Base-by-base conservation (phyloP, 352 stramenopile genomes). In the Pythium dissimile region DNA sequence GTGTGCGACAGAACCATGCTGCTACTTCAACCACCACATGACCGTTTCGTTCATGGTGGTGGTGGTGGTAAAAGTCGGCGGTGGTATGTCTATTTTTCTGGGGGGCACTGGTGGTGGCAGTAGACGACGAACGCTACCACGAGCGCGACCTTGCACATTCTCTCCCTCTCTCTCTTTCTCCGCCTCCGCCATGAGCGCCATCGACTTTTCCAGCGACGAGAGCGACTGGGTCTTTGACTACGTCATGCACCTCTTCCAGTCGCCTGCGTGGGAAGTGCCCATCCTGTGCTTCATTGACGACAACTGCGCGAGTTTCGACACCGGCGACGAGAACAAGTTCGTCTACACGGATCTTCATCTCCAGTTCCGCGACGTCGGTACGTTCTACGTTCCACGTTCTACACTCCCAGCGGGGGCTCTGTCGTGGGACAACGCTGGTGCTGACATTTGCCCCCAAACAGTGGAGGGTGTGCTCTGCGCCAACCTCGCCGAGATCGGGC, bases 241-340 rank as follows among this genome's bases (percentile, higher is more conserved):
- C 55, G 69, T 95, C 58, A 72, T 95, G 64, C 88, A 92, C 42
- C 72, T 96, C 54, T 90, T 96, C 59, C 79, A 86, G 27, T 96
- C 88, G 39, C 85, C 86, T 3, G 70, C 77, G 49, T 96, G 87
- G 85, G 87, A 96, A 54, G 76, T 91, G 44, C 80, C 84, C 12
- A 69, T 94, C 62, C 91, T 94, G 84, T 88, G 82, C 59, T 95
- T 94, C 66, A 94, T 96, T 47, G 88, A 96, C 66, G 84, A 95
- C 50, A 84, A 91, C 59, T 96, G 88, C 64, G 77, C 80, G 26
- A 87, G 85, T 57, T 96, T 96, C 61, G 83, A 94, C 74, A 92
- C 86, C 42, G 72, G 75, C 47, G 88, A 96, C 43, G 88, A 96
- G 64, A 96, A 96, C 71, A 96, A 95, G 64, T 86, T 96, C 39